Base-by-base conservation (phyloP, 2,329 filamentous ascomycete species). In the Huntiella abstrusa region DNA sequence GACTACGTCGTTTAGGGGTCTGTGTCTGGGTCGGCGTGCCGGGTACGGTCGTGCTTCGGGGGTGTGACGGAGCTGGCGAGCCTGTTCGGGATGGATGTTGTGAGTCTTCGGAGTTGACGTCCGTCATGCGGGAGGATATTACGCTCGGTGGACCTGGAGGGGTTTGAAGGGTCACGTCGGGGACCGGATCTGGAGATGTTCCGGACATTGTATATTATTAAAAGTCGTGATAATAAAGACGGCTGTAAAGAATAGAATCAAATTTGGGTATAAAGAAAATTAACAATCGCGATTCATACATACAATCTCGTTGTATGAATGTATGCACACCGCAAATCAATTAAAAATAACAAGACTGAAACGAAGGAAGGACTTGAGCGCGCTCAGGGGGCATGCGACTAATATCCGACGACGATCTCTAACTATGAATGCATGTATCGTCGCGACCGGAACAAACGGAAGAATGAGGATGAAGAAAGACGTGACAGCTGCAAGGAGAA, bases 101-200 rank as follows among this genome's bases (percentile, higher is more conserved):
- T 15, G 69, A 71, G 53, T 77, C 71, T 45, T 76, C 70, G 15
- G 69, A 73, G 19, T 63, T 67, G 50, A 76, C 71, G 51, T 77
- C 73, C 32, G 78, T 83, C 70, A 83, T 78, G 51, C 75, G 75
- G 49, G 78, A 82, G 22, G 80, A 83, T 45, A 83, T 79, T 49
- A 81, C 69, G 52, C 77, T 81, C 41, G 75, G 68, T 16, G 72
- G 68, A 32, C 72, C 69, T 49, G 65, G 59, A 38, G 61, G 57
- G 37, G 65, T 58, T 56, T 60, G 60, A 42, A 55, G 59, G 2
- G 65, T 41, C 40, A 17, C 10, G 12, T 41, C 12, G n/a, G 17
- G 19, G 15, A 13, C 17, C 40, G 40, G 19, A 17, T 36, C 34
- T 12, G 33, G 13, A 16, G 41, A 33, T 34, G 28, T 28, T 28